A percentile compares a stretch with the other conserved stretches of the same genome.
Evolutionary conservation across 2,329 filamentous ascomycete species (phyloP).

Genomic region (Neophaeococcomyces mojaviensis): DNA sequence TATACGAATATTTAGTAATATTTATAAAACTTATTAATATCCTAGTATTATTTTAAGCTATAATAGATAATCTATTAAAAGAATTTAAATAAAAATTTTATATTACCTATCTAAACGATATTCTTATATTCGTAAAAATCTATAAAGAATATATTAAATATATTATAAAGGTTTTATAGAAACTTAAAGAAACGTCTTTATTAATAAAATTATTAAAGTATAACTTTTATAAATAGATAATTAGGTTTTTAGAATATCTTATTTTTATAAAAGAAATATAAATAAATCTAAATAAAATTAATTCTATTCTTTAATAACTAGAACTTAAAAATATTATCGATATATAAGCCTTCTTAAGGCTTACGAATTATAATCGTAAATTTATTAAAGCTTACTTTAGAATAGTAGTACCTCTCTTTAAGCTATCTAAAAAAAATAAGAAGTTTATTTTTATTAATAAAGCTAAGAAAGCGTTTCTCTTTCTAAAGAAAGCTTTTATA

Average conservation of each 20-base stretch:
- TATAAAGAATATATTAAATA: conserved; percentile 7
- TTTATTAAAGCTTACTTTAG: conserved; percentile 19
- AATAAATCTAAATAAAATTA: conserved; percentile 15
- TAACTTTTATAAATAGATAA: conserved; percentile 17
- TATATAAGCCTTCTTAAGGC: conserved; percentile 18
- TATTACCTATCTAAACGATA: conserved; percentile 18
- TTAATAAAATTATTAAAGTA: conserved; percentile 19
- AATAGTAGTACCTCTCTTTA: no score
- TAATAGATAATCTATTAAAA: conserved; percentile 18
- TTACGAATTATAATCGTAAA: conserved; percentile 18
- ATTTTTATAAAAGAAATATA: conserved; percentile 11
- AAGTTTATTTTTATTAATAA: conserved; percentile 4
- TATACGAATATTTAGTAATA: conserved; percentile 21
- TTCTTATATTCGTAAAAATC: conserved; percentile 14
- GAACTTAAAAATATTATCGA: conserved; percentile 13
- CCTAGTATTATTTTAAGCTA: conserved; percentile 14
- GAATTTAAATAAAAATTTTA: conserved; percentile 12
- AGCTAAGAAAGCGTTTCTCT: conserved; percentile 5
- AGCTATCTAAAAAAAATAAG: conserved; percentile 7
- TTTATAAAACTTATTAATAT: conserved; percentile 16
- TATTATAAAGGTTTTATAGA: conserved; percentile 15
- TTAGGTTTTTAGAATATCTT: conserved; percentile 19
- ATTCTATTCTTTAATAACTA: conserved; percentile 13
- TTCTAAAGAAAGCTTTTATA: conserved; percentile 8
- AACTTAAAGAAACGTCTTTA: conserved; percentile 10